These are phyloP conservation scores for Aspergillus coremiiformis DNA, from an alignment of 495 filamentous ascomycete species.

Conservation along the genomic window DNA sequence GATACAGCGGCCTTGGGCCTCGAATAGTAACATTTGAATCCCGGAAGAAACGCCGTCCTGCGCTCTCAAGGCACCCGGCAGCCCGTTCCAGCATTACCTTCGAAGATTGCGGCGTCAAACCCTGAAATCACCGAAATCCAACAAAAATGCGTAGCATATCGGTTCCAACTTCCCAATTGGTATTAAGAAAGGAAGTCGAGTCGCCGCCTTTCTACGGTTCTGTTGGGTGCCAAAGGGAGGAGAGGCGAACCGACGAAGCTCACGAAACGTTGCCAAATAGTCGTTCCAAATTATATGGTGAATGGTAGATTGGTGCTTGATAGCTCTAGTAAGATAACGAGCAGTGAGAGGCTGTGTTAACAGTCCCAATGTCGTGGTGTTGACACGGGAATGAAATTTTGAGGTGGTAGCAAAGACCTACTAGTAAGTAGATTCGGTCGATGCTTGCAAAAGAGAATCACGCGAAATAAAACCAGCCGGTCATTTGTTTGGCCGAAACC, in stretches of 20 bases:
- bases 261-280: conserved; percentile 2
- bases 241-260: conserved; percentile 18
- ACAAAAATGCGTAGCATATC: conserved; percentile 25
- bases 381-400: conserved; percentile 15
- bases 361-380: conserved; percentile 3
- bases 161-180: conserved; percentile 5
- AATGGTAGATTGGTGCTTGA: not conserved
- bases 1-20: conserved; percentile 53
- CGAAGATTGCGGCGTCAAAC: conserved; percentile 40
- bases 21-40: conserved; percentile 46
- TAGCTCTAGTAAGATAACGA: not conserved
- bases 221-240: conserved; percentile 7
- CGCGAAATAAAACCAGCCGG: conserved; percentile 25
- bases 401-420: conserved; percentile 2
- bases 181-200: conserved; percentile 7
- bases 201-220: not conserved
- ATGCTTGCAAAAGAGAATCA: conserved; percentile 22
- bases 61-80: conserved; percentile 68
- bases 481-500: conserved; percentile 35
- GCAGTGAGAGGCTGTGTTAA: not conserved
- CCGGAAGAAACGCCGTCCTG: conserved; percentile 61
- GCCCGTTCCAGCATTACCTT: conserved; percentile 79
- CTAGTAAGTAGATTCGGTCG: conserved; percentile 9
- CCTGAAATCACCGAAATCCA: conserved; percentile 22
- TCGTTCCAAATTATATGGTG: not conserved